These are phyloP conservation scores for Paragyromitra xinjiangensis DNA, from an alignment of 495 filamentous ascomycete genomes.

Conservation along the genomic window DNA sequence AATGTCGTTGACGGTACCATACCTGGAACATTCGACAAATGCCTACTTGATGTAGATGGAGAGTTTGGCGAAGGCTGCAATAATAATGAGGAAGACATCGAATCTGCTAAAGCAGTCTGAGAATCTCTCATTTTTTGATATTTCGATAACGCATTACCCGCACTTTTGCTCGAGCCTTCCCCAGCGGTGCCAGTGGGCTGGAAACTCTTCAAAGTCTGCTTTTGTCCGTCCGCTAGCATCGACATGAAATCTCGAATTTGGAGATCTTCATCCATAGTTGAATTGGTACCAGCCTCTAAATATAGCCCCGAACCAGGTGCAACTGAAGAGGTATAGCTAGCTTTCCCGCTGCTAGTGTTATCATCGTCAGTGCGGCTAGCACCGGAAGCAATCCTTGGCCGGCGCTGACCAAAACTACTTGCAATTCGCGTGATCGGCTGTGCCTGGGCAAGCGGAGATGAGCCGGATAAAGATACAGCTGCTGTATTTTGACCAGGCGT, in stretches of 20 bases:
- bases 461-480: constrained; percentile 34
- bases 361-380: constrained; percentile 82
- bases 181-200: constrained; percentile 36
- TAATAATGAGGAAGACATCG: constrained; percentile 83
- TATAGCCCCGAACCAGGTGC: constrained; percentile 87
- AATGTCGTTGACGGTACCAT: constrained; percentile 85
- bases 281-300: constrained; percentile 69
- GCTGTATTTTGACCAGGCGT: constrained; percentile 23
- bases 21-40: constrained; percentile 80
- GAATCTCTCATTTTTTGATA: constrained; percentile 93
- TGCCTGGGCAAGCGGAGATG: constrained; percentile 58
- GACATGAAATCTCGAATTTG: constrained; percentile 56
- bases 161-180: constrained; percentile 48
- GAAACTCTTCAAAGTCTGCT: constrained; percentile 55
- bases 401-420: constrained; percentile 88
- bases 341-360: constrained; percentile 83
- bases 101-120: constrained; percentile 84
- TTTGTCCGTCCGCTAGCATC: constrained; percentile 53
- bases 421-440: constrained; percentile 74
- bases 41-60: constrained; percentile 71
- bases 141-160: constrained; percentile 65
- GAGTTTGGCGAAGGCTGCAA: constrained; percentile 83
- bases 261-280: constrained; percentile 54
- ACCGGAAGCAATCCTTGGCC: constrained; percentile 76
- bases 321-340: constrained; percentile 80